These are phyloP conservation scores for Cyberlindnera saturnus DNA, from an alignment of 805 yeast genomes.

Conservation along the genomic window DNA sequence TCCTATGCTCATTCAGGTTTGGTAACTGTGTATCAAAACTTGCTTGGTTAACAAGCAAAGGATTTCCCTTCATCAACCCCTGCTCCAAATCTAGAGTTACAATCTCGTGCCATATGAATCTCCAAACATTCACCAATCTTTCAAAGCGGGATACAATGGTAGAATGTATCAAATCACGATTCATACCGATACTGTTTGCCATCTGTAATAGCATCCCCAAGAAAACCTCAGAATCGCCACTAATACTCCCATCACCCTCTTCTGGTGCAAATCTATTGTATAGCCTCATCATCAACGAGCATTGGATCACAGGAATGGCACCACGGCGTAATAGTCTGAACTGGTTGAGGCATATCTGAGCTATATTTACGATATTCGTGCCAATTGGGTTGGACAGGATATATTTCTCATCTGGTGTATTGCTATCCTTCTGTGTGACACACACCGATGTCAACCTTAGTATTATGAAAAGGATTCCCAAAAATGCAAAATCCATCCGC, in stretches of 20 bases:
- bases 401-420: conserved; percentile 25
- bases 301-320: conserved; percentile 47
- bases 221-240: conserved; percentile 44
- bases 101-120: conserved; percentile 55
- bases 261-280: conserved; percentile 48
- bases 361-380: conserved; percentile 38
- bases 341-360: conserved; percentile 50
- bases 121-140: conserved; percentile 38
- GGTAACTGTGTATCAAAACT: conserved; percentile 51
- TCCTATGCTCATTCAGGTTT: conserved; percentile 26
- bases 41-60: conserved; percentile 32
- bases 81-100: conserved; percentile 40
- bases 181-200: conserved; percentile 51
- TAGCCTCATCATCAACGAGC: conserved; percentile 43
- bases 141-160: conserved; percentile 18
- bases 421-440: conserved; percentile 13
- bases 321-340: conserved; percentile 44
- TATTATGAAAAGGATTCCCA: conserved; percentile 18
- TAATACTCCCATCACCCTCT: conserved; percentile 51
- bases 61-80: conserved; percentile 42
- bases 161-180: conserved; percentile 45
- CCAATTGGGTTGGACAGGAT: conserved; percentile 42
- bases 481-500: conserved; percentile 23
- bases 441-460: conserved; percentile 19
- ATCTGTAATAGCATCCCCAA: conserved; percentile 47